These are phyloP conservation scores for Magnaporthiopsis poae DNA, from an alignment of 2,329 filamentous ascomycete species.

Conservation along the genomic window DNA sequence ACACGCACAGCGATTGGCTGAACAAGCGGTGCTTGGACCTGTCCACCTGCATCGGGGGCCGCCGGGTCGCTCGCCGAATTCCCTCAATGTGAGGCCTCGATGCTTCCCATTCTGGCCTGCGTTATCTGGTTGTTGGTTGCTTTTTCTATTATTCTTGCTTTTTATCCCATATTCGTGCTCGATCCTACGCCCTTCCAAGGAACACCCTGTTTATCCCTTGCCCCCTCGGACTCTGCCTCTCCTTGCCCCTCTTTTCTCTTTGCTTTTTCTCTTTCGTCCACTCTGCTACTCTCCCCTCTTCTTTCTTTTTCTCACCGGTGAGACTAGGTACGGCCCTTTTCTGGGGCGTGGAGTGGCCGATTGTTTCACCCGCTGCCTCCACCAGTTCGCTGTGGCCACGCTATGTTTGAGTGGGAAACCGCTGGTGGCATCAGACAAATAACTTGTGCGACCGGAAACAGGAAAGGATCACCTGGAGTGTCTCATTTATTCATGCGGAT, in stretches of 20 bases:
- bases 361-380: not conserved
- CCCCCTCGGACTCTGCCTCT: not conserved
- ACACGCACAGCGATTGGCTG: no score
- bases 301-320: not conserved
- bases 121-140: not conserved
- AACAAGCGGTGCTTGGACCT: no score
- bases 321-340: not conserved
- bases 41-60: not conserved
- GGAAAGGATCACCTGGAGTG: not conserved
- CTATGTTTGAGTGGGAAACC: not conserved
- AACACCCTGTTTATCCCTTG: no score
- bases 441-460: not conserved
- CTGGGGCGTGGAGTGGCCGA: not conserved
- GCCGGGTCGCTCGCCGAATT: not conserved
- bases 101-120: no score
- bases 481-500: not conserved
- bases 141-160: not conserved
- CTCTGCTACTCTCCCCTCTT: no score
- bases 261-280: no score
- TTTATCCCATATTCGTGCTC: not conserved
- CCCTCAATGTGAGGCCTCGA: not conserved
- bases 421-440: not conserved
- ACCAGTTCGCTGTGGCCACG: not conserved
- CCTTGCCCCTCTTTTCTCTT: not conserved
- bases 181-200: not conserved